Percentiles rank a stretch among this genome's conserved stretches.
These are phyloP conservation scores for Euphorbia neoarborescens DNA, from an alignment of 441 rosid species.

Conservation along the genomic window DNA sequence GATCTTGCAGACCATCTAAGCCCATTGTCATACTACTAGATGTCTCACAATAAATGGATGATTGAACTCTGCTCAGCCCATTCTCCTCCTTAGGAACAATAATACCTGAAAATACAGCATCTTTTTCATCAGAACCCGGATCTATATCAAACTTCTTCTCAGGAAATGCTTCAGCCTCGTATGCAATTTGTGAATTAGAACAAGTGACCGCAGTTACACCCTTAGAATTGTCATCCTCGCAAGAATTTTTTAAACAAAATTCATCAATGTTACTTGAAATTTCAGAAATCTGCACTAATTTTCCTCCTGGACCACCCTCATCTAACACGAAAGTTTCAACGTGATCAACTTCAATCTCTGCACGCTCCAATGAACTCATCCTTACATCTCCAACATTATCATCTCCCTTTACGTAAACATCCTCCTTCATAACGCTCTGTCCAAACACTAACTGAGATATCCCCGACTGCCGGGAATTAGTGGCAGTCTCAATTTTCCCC, in stretches of 20 bases:
- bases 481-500: conserved; percentile 43
- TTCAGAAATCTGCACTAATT: conserved; percentile 27
- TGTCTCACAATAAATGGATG: conserved; percentile 30
- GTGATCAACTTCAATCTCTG: conserved; percentile 68
- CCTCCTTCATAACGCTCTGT: conserved; percentile 40
- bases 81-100: conserved; percentile 25
- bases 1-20: conserved; percentile 23
- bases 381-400: conserved; percentile 30
- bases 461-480: conserved; percentile 41
- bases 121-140: conserved; percentile 21
- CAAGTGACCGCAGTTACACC: conserved; percentile 16
- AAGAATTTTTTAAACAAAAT: conserved; percentile 14
- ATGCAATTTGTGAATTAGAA: conserved; percentile 24
- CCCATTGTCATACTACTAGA: conserved; percentile 26
- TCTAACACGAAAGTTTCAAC: conserved; percentile 24
- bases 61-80: conserved; percentile 23
- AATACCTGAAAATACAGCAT: conserved; percentile 19
- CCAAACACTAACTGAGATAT: conserved; percentile 67
- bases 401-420: conserved; percentile 25
- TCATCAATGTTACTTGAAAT: conserved; percentile 28
- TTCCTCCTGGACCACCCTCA: conserved; percentile 29
- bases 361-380: conserved; percentile 55
- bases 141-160: conserved; percentile 22
- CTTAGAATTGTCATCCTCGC: conserved; percentile 16
- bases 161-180: conserved; percentile 24